Evolutionary conservation across 129 eudicot genomes (phyloP), one percentile per base, ranked within the genome.

Genomic region (Cynara cardunculus): DNA sequence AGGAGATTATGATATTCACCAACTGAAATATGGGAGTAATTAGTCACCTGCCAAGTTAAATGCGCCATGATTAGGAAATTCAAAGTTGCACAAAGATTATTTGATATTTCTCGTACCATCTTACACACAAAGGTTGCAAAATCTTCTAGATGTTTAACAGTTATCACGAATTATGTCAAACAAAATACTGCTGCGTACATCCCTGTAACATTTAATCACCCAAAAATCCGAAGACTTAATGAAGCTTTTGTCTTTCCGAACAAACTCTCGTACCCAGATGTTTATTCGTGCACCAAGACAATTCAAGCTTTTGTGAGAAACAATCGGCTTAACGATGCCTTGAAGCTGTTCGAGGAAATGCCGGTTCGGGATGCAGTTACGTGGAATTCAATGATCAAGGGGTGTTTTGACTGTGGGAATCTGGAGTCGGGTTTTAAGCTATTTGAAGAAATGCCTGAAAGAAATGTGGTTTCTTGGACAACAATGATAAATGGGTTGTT

Each of bases 381-480:
- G 39, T 92, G 98, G 96, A 92, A 92, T 65, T 73, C 87, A 18
- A 90, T 94, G 92, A 78, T 92, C 27, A 92, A 92, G 80, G 97
- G 98, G 39, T 92, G 96, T 86, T 76, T 90, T 18, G 88, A 86
- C 67, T 87, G 89, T 83, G 96, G 91, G 82, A 46, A 87, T 53
- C 32, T 90, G 84, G 76, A 81, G 3, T 25, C 83, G 75, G 97
- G 89, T 64, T 35, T 78, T 84, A 86, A 74, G 82, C 80, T 92
- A 76, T 93, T 90, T 30, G 87, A 83, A 3, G 89, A 82, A 84
- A 90, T 92, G 92, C 91, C 90, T 73, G 85, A 86, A 21, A 89
- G 86, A 73, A 92, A 84, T 81, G 91, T 87, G 32, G 86, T 90
- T 72, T 82, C 97, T 49, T 94, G 96, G 80, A 91, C 96, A 14